These are phyloP conservation scores for Lasiosphaeriaceae sp. DNA, from an alignment of 495 filamentous ascomycete species.

Conservation along the genomic window DNA sequence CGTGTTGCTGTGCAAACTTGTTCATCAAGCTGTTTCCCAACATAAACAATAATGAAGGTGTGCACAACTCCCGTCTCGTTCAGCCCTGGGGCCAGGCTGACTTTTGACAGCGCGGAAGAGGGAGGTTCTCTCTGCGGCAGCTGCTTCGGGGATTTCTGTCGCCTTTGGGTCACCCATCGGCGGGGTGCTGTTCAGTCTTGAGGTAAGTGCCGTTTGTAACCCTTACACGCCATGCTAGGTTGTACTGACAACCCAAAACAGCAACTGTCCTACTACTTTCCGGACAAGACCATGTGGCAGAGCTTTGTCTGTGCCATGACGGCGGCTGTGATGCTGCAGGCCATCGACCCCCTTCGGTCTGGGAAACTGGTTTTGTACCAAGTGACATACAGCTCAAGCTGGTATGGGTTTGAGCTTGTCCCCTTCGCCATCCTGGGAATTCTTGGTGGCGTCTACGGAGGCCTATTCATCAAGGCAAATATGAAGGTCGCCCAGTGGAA, in stretches of 20 bases:
- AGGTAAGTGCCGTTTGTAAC: constrained; percentile 45
- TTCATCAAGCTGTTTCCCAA: constrained; percentile 87
- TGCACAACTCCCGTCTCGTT: too few relatives aligned
- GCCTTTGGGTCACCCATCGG: constrained; percentile 97
- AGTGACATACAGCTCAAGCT: constrained; percentile 85
- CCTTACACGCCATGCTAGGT: background rate
- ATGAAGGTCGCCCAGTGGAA: constrained; percentile 84
- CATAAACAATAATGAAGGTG: constrained; percentile 87
- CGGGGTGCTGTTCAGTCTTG: constrained; percentile 86
- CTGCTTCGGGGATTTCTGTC: constrained; percentile 92
- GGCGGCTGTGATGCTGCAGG: constrained; percentile 87
- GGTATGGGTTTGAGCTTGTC: constrained; percentile 93
- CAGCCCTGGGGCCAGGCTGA: constrained; percentile 20
- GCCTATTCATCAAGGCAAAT: constrained; percentile 90
- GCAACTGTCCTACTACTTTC: constrained; percentile 97
- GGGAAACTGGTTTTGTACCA: constrained; percentile 97
- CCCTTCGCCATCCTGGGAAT: constrained; percentile 87
- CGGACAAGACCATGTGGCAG: constrained; percentile 99
- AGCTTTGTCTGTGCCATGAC: constrained; percentile 99
- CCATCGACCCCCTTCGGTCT: constrained; percentile 89
- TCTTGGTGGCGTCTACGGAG: constrained; percentile 87
- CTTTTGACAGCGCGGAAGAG: constrained; percentile 72
- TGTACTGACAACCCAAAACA: background rate
- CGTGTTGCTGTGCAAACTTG: constrained; percentile 94
- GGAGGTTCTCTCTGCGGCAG: constrained; percentile 91